These are phyloP conservation scores for Pseudogymnoascus sp. DNA, from an alignment of 2,329 filamentous ascomycete species.

Conservation along the genomic window DNA sequence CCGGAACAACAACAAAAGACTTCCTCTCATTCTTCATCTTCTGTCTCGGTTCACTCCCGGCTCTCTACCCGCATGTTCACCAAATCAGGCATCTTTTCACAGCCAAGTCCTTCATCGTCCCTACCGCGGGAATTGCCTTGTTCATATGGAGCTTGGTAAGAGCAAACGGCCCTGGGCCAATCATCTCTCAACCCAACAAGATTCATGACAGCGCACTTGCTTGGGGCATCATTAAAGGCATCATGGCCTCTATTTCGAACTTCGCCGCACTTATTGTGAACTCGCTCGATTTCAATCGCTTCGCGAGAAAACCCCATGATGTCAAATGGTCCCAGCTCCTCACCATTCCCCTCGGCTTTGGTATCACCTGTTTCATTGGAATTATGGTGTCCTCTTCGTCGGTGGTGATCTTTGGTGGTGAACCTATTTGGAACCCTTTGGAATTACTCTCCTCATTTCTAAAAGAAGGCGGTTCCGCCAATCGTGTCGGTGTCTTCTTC, in stretches of 20 bases:
- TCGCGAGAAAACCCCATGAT: conserved; percentile 67
- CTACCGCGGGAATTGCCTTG: conserved; percentile 73
- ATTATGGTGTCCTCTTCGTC: conserved; percentile 71
- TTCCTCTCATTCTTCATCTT: conserved; percentile 83
- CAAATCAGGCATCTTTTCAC: conserved; percentile 86
- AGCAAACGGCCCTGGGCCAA: conserved; percentile 75
- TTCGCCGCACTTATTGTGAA: conserved; percentile 80
- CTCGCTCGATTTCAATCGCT: conserved; percentile 78
- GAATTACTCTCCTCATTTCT: conserved; percentile 59
- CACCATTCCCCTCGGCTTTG: conserved; percentile 64
- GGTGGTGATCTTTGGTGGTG: conserved; percentile 53
- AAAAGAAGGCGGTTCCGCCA: conserved; percentile 57
- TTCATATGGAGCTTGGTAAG: conserved; percentile 80
- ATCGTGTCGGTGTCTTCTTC: conserved; percentile 69
- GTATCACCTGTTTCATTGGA: conserved; percentile 75
- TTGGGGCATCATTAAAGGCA: conserved; percentile 76
- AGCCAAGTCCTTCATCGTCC: conserved; percentile 78
- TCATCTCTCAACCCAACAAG: conserved; percentile 60
- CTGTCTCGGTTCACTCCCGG: conserved; percentile 71
- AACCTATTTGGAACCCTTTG: conserved; percentile 68
- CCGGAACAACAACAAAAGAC: conserved; percentile 65
- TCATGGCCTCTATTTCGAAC: conserved; percentile 86
- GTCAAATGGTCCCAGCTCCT: conserved; percentile 75
- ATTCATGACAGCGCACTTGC: conserved; percentile 60
- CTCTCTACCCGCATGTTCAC: conserved; percentile 84